A percentile compares a stretch with the other conserved stretches of the same genome.
phyloP scores from a whole-genome alignment of 1,139 yeast genomes.

The Diutina sp. region DNA sequence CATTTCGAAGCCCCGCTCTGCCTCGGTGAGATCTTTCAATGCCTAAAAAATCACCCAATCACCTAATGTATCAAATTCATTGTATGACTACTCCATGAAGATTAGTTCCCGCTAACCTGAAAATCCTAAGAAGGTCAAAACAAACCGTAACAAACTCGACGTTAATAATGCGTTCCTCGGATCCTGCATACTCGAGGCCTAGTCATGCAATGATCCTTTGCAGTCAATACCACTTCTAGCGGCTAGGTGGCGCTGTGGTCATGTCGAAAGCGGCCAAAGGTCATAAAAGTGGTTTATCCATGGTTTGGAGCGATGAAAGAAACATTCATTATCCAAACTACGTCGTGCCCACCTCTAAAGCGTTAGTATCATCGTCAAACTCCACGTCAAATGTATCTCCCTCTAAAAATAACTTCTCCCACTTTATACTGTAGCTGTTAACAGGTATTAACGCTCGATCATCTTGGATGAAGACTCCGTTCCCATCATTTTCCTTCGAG shows the following conservation, averaged over 20 bases:
- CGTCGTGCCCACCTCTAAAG: not conserved
- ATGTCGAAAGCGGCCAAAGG: not conserved
- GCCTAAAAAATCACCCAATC: not conserved
- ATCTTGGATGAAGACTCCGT: not conserved
- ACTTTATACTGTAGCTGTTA: not conserved
- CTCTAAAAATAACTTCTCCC: not conserved
- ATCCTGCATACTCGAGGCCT: not conserved
- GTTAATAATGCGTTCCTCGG: not conserved
- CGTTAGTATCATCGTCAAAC: not conserved
- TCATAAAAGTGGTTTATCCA: not conserved
- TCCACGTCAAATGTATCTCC: not conserved
- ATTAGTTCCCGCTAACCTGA: not conserved
- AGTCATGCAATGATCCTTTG: not conserved
- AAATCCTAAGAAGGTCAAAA: not conserved
- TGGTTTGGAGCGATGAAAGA: not conserved
- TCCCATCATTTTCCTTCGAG: not conserved
- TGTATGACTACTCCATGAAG: no score
- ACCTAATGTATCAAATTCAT: no score
- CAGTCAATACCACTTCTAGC: no score
- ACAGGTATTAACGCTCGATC: not conserved
- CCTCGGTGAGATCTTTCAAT: not conserved
- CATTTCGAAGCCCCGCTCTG: not conserved
- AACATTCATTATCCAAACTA: no score
- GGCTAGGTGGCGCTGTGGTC: not conserved
- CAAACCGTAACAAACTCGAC: not conserved